Evolutionary conservation across 208 protist species (phyloP).

Genomic region (Crithidia thermophila): DNA sequence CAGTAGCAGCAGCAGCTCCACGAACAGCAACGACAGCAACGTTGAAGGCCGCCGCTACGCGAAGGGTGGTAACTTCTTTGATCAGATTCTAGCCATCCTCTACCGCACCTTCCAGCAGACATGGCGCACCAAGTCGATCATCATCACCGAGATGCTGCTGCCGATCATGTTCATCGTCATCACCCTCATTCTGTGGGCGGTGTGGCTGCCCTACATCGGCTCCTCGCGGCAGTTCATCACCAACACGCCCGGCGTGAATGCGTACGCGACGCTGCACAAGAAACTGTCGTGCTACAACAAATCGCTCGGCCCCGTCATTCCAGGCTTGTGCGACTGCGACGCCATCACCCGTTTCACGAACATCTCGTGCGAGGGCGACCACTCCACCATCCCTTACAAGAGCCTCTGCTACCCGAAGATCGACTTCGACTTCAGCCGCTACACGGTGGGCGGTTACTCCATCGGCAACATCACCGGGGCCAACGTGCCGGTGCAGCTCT

Average conservation of each 20-base stretch:
- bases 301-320: conserved; percentile 7
- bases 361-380: conserved; percentile 35
- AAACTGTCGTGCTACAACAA: conserved; percentile 31
- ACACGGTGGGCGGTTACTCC: conserved; percentile 15
- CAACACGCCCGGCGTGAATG: conserved; percentile 16
- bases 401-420: conserved; percentile 33
- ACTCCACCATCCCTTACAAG: conserved; percentile 35
- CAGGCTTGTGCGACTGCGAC: conserved; percentile 36
- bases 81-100: conserved; percentile 29
- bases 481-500: conserved; percentile 27
- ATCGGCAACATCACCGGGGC: conserved; percentile 34
- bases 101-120: conserved; percentile 34
- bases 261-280: conserved; percentile 16
- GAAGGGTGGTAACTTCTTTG: conserved; percentile 22
- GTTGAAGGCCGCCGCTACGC: neutral
- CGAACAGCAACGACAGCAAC: neutral
- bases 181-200: conserved; percentile 38
- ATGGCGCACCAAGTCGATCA: conserved; percentile 23
- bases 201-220: conserved; percentile 29
- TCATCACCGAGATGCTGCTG: conserved; percentile 36
- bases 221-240: conserved; percentile 26
- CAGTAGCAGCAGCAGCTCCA: neutral
- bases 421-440: conserved; percentile 9
- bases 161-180: conserved; percentile 43
- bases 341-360: conserved; percentile 4